These are phyloP conservation scores for Suillus subluteus DNA, from an alignment of 768 basidiomycete species.

Conservation along the genomic window DNA sequence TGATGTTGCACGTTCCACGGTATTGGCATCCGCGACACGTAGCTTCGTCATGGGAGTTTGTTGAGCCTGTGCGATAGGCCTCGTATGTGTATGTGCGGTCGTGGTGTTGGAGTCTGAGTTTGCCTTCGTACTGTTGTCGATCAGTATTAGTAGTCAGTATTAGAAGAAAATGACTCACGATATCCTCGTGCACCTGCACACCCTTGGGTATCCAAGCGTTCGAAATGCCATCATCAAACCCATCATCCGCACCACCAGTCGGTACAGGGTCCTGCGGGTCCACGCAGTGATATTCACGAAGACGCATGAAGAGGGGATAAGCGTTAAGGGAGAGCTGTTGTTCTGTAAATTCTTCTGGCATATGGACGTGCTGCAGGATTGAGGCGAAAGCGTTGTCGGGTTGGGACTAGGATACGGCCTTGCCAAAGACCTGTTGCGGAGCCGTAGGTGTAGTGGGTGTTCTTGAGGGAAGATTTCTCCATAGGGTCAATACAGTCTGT, in stretches of 20 bases:
- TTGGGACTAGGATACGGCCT: slow-evolving; percentile 59
- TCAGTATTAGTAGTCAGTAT: neutral
- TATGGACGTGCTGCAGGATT: slow-evolving; percentile 25
- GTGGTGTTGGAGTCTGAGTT: slow-evolving; percentile 7
- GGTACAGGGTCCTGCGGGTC: slow-evolving; percentile 40
- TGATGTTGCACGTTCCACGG: slow-evolving; percentile 32
- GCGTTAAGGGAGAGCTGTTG: slow-evolving; percentile 39
- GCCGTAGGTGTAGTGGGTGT: slow-evolving; percentile 51
- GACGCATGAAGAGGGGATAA: slow-evolving; percentile 59
- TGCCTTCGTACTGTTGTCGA: neutral
- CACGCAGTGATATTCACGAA: slow-evolving; percentile 57
- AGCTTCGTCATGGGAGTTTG: slow-evolving; percentile 46
- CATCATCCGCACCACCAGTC: slow-evolving; percentile 23
- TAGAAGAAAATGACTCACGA: slow-evolving; percentile 21
- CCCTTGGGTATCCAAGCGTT: slow-evolving; percentile 45
- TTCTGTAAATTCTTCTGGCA: slow-evolving; percentile 39
- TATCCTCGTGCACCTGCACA: slow-evolving; percentile 18
- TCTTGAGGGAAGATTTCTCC: slow-evolving; percentile 29
- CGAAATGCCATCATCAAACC: slow-evolving; percentile 41
- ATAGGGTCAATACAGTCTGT: slow-evolving; percentile 48
- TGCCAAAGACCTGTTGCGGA: slow-evolving; percentile 61
- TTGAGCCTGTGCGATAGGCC: slow-evolving; percentile 40
- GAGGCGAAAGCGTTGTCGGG: slow-evolving; percentile 19
- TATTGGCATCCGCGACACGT: slow-evolving; percentile 38
- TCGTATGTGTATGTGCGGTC: slow-evolving; percentile 40